Evolutionary conservation across 805 yeast species (phyloP), one percentile per base, ranked within the genome.

Genomic region (Suhomyces vadensis): DNA sequence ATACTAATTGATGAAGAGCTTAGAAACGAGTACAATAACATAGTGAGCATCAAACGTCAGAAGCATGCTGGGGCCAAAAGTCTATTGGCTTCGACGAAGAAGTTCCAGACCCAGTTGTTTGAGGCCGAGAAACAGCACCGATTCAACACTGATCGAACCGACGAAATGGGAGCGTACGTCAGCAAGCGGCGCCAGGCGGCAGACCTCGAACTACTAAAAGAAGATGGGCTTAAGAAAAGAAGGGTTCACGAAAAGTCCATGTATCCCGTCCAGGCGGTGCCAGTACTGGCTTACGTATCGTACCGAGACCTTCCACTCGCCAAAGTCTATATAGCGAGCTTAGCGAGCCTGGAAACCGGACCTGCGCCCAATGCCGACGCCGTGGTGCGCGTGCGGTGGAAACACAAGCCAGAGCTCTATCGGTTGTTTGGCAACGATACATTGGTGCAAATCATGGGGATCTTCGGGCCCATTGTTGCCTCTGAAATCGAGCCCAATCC

Each of bases 311-410:
- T 65, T 1, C 49, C 52, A n/a, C 36, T 37, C 4, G 51, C 53
- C 5, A 20, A n/a, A 40, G 44, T 22, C 17, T 31, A 16, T 25
- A 20, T 26, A 29, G 24, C 29, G 17, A 16, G 36, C 5, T 45
- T 42, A 29, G 22, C 19, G 14, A 13, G 33, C 6, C 27, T 22
- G 19, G 25, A 38, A 10, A 27, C 48, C 29, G 33, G 11, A 8
- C n/a, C 33, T 20, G 20, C 33, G 14, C n/a, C n/a, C 6, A 17
- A 13, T 2, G 6, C 20, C 13, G 7, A 1, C 8, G 31, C 36
- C 40, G 11, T 35, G 25, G 67, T 71, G 19, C 46, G 57, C 20
- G 61, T 78, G 20, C 69, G 63, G 49, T 78, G 82, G 81, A 77
- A 76, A 50, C 62, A 65, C 37, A 66, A 66, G 44, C 64, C 63